Evolutionary conservation across 2,329 filamentous ascomycete species (phyloP).

Genomic region (Trichoderma brevicompactum): DNA sequence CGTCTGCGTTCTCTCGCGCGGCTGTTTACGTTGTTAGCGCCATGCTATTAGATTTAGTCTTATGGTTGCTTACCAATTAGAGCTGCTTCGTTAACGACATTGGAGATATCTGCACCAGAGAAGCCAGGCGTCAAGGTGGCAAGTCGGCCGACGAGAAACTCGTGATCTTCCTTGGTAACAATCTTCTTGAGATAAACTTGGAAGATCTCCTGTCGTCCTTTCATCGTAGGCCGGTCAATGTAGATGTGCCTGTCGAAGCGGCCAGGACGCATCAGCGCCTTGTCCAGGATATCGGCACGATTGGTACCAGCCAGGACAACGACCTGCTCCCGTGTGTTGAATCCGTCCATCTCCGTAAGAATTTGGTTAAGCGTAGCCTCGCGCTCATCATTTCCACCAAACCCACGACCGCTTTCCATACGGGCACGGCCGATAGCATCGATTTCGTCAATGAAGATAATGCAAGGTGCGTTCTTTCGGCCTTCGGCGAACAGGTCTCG

Average conservation of each 20-base stretch:
- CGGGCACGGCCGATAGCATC: conserved; percentile 94
- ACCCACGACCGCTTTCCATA: conserved; percentile 70
- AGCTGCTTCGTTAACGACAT: conserved; percentile 97
- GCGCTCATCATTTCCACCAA: conserved; percentile 94
- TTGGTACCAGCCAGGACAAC: conserved; percentile 97
- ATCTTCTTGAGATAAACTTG: conserved; percentile 93
- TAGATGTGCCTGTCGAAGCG: conserved; percentile 96
- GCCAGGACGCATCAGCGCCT: conserved; percentile 93
- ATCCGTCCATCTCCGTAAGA: conserved; percentile 98
- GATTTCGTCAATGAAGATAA: conserved; percentile 99
- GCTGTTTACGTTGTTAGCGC: conserved; percentile 55
- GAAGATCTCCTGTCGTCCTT: conserved; percentile 95
- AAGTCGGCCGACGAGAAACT: conserved; percentile 84
- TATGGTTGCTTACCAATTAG: conserved; percentile 70
- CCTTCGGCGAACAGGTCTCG: conserved; percentile 93
- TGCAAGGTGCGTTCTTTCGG: conserved; percentile 94
- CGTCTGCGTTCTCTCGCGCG: conserved; percentile 78
- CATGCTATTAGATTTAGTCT: neutral
- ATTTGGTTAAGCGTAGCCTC: conserved; percentile 98
- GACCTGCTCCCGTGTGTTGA: conserved; percentile 95
- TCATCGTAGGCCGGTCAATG: conserved; percentile 96
- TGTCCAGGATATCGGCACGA: conserved; percentile 90
- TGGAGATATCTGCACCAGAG: conserved; percentile 96
- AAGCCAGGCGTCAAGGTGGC: conserved; percentile 94
- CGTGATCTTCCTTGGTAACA: conserved; percentile 86